Base-by-base conservation (phyloP, 352 stramenopile genomes). In the Globisporangium iwayamae region DNA sequence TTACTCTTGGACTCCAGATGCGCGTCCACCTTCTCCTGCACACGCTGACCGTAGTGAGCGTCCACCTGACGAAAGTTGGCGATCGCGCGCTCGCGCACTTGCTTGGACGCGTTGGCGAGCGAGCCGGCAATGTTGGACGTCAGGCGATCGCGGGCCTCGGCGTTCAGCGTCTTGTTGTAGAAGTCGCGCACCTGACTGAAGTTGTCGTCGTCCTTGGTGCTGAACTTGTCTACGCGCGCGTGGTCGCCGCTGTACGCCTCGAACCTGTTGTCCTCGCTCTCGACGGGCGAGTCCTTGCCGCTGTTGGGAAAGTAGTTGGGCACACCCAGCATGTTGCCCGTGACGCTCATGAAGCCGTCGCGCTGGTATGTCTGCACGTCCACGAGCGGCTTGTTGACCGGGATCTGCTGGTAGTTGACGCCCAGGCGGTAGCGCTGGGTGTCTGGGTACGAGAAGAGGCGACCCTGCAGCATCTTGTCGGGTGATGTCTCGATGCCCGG, bases 241-340 rank as follows among this genome's bases (percentile, higher is more conserved):
- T 82, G 69, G 2, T 79, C 72, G 45, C 71, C 76, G 7, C 50
- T 11, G 66, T 74, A 85, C 57, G 72, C 25, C 61, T 66, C 65
- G 67, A 79, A 75, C 18, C 41, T 52, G 2, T 68, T 50, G 25
- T 2, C 25, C 18, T 69, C 56, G 46, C 54, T 61, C 56, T 87
- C 70, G 25, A 65, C 50, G 38, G 55, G 36, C 9, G 43, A 18
- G 7, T 80, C 79, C 22, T 76, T 79, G 63, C 85, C 85, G 66
- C 78, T 95, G 68, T 97, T 97, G 1, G 90, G 90, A 71, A 96
- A 97, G 69, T 97, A 96, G 65, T 94, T 96, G 0, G 89, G 87
- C 28, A 72, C 53, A 45, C 67, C 66, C 32, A 60, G 55, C 76
- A 89, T 89, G 76, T 96, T 96, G 46, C 75, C 83, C 51, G 85